Evolutionary conservation across 495 filamentous ascomycete genomes (phyloP).

Genomic region (Podospora pseudopauciseta): DNA sequence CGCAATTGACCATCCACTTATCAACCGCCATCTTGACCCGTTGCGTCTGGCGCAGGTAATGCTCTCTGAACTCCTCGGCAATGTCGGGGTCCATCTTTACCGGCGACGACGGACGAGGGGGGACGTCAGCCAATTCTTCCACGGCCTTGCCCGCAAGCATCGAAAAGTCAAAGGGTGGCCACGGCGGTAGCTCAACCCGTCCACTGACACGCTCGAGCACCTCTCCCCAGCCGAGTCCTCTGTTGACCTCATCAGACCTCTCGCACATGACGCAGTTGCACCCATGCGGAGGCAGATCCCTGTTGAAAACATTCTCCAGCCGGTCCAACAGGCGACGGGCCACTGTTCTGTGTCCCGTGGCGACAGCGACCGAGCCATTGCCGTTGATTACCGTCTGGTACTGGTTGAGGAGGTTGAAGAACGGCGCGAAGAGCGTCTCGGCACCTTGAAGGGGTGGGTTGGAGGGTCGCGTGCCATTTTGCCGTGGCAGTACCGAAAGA

Average conservation of each 20-base stretch:
- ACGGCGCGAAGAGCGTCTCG: constrained; percentile 70
- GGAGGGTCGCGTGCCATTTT: constrained; percentile 46
- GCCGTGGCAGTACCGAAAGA: constrained; percentile 51
- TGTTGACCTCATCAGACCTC: constrained; percentile 49
- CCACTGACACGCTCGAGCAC: constrained; percentile 90
- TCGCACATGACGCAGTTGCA: constrained; percentile 78
- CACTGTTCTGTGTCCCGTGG: constrained; percentile 90
- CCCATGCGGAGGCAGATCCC: constrained; percentile 78
- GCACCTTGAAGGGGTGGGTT: constrained; percentile 56
- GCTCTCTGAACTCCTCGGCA: constrained; percentile 81
- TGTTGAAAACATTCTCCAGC: constrained; percentile 86
- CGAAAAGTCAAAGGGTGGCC: constrained; percentile 80
- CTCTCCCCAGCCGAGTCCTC: constrained; percentile 93
- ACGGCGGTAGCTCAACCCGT: constrained; percentile 73
- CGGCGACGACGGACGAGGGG: constrained; percentile 53
- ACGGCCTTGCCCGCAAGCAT: constrained; percentile 55
- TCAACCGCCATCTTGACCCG: constrained; percentile 82
- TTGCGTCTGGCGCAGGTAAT: constrained; percentile 82
- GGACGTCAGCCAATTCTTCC: constrained; percentile 43
- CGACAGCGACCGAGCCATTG: constrained; percentile 88
- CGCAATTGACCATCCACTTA: constrained; percentile 77
- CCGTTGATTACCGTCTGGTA: constrained; percentile 75
- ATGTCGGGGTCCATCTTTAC: constrained; percentile 89
- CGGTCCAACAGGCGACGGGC: constrained; percentile 91
- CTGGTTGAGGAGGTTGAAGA: constrained; percentile 76